Conservation (phyloP, 2,329 filamentous ascomycete genomes). For the Xylariaceae sp. region DNA sequence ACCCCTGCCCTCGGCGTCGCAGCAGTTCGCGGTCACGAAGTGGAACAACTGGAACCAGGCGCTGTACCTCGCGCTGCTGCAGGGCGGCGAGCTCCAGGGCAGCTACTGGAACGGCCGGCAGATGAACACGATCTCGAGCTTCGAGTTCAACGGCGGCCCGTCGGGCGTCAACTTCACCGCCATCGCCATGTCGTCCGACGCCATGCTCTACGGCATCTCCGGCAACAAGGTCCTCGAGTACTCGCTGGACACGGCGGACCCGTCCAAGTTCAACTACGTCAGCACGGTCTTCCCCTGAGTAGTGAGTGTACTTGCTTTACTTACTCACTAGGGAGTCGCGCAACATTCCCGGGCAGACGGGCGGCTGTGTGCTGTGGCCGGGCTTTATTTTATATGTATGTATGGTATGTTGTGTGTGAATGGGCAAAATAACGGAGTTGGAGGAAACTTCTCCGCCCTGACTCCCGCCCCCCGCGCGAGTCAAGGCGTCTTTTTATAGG, state of each 20-base stretch:
- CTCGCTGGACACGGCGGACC: conserved; percentile 24
- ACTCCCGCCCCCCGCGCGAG: background rate
- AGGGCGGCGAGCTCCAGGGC: conserved; percentile 14
- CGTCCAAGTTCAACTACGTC: conserved; percentile 31
- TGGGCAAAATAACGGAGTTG: no score
- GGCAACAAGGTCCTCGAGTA: conserved; percentile 30
- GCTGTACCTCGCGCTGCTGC: conserved; percentile 27
- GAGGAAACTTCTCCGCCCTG: no score
- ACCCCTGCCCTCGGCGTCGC: conserved; percentile 16
- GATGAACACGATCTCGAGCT: conserved; percentile 21
- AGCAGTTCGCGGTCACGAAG: conserved; percentile 27
- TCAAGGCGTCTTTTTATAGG: background rate
- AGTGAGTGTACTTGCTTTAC: no score
- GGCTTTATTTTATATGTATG: no score
- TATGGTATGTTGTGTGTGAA: no score
- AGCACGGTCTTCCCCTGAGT: conserved; percentile 27
- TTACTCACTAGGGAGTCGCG: no score
- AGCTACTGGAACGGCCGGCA: conserved; percentile 20
- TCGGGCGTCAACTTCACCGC: conserved; percentile 27
- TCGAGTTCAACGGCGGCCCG: conserved; percentile 27
- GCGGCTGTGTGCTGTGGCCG: no score
- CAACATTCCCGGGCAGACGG: no score
- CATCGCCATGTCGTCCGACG: conserved; percentile 31
- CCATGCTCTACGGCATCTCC: conserved; percentile 34
- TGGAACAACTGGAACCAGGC: conserved; percentile 29